phyloP scores from a whole-genome alignment of 371 early-diverging fungal genomes.

The Rhizopus arrhizus region DNA sequence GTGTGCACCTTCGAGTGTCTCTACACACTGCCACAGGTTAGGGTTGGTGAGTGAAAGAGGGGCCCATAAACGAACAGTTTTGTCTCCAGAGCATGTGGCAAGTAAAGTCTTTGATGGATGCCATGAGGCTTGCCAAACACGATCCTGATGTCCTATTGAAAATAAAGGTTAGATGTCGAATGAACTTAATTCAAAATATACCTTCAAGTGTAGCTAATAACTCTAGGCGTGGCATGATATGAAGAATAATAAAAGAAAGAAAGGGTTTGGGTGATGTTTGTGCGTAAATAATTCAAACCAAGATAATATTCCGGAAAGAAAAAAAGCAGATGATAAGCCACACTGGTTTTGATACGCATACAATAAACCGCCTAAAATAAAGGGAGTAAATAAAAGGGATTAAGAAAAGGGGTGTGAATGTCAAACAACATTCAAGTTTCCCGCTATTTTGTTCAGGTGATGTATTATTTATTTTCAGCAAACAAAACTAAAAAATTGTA shows the following conservation, averaged over 20 bases:
- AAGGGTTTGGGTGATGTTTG: background rate
- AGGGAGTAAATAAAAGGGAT: background rate
- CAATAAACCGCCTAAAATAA: background rate
- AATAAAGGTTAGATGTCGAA: background rate
- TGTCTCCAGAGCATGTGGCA: constrained; percentile 87
- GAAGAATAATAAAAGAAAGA: background rate
- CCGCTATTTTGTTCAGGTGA: too few relatives aligned
- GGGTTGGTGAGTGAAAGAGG: constrained; percentile 46
- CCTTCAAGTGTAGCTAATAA: constrained; percentile 48
- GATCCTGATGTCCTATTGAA: constrained; percentile 79
- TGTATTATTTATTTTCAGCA: too few relatives aligned
- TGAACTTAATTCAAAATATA: background rate
- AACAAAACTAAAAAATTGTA: too few relatives aligned
- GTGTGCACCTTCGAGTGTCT: constrained; percentile 84
- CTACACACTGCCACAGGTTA: constrained; percentile 73
- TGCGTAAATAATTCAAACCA: background rate
- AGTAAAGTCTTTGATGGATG: constrained; percentile 74
- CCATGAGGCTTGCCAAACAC: constrained; percentile 94
- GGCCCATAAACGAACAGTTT: constrained; percentile 84
- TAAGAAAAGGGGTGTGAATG: too few relatives aligned
- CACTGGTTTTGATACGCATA: background rate
- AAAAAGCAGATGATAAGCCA: constrained; percentile 24
- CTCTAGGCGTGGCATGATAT: constrained; percentile 45
- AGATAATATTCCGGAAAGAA: background rate
- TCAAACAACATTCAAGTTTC: too few relatives aligned